Conservation (phyloP, 1,284 basidiomycete genomes). For the Ganoderma leucocontextum region DNA sequence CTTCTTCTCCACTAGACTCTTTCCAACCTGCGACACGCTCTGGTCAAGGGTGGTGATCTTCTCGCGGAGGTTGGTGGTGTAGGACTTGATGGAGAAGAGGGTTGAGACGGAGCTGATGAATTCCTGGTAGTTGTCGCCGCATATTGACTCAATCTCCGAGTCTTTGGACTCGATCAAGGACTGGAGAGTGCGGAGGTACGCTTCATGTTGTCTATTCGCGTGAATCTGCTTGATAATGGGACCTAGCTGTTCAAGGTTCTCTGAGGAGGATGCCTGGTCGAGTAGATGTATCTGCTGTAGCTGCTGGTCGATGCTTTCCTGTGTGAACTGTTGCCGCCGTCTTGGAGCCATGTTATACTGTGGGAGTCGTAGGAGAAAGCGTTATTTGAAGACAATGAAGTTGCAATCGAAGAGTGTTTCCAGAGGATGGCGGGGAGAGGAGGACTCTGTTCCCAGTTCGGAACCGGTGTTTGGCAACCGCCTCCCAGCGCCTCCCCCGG, state of each 20-base stretch:
- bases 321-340: slow-evolving; percentile 75
- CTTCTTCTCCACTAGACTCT: slow-evolving; percentile 91
- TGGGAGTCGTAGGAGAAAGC: too few relatives aligned
- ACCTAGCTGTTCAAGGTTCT: slow-evolving; percentile 93
- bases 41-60: slow-evolving; percentile 77
- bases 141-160: slow-evolving; percentile 94
- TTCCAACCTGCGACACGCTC: slow-evolving; percentile 81
- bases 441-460: slow-evolving; percentile 8
- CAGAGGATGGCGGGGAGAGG: neutral
- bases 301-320: slow-evolving; percentile 84
- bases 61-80: slow-evolving; percentile 83
- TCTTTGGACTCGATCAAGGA: slow-evolving; percentile 93
- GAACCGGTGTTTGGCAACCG: slow-evolving; percentile 34
- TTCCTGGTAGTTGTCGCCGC: slow-evolving; percentile 96
- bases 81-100: slow-evolving; percentile 92
- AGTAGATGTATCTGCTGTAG: slow-evolving; percentile 88
- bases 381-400: neutral
- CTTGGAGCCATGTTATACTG: slow-evolving; percentile 69
- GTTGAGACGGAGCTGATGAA: slow-evolving; percentile 97
- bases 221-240: slow-evolving; percentile 95
- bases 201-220: slow-evolving; percentile 89
- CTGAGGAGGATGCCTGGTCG: slow-evolving; percentile 84
- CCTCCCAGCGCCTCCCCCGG: neutral
- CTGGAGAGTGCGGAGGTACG: slow-evolving; percentile 88
- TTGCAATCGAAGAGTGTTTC: neutral